Conservation (phyloP, 345 rosid species). For the Syzygium oleosum region DNA sequence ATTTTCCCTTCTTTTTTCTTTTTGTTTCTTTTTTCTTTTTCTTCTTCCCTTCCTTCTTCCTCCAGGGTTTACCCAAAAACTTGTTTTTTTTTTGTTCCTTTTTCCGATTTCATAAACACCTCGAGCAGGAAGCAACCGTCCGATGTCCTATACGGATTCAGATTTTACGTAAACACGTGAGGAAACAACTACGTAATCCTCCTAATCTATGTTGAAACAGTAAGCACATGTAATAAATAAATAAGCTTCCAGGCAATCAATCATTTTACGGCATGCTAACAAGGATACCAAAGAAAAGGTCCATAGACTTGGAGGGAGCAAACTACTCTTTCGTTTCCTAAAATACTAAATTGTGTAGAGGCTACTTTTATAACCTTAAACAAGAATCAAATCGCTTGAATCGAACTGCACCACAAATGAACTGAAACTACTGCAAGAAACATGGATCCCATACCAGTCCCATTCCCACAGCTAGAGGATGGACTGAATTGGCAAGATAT, state of each 20-base stretch:
- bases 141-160: rapidly evolving
- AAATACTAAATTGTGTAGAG: not conserved
- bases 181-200: not conserved
- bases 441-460: too few relatives aligned
- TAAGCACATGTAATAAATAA: not conserved
- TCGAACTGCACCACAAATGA: not conserved
- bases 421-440: not conserved
- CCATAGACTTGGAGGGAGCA: not conserved
- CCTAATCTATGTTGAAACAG: not conserved
- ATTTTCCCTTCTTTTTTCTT: too few relatives aligned
- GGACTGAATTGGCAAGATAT: not conserved
- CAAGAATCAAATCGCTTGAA: not conserved
- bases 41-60: too few relatives aligned
- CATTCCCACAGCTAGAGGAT: not conserved
- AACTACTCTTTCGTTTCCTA: not conserved
- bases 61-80: too few relatives aligned
- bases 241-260: not conserved
- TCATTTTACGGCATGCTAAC: not conserved
- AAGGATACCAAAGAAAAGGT: not conserved
- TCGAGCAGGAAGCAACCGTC: not conserved
- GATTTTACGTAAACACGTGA: not conserved
- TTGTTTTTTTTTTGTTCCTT: too few relatives aligned
- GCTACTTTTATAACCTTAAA: not conserved
- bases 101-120: too few relatives aligned
- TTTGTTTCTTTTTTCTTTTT: too few relatives aligned